Evolutionary conservation across 140 eudicot genomes (phyloP), one percentile per base, ranked within the genome.

Genomic region (Senecio squalidus): DNA sequence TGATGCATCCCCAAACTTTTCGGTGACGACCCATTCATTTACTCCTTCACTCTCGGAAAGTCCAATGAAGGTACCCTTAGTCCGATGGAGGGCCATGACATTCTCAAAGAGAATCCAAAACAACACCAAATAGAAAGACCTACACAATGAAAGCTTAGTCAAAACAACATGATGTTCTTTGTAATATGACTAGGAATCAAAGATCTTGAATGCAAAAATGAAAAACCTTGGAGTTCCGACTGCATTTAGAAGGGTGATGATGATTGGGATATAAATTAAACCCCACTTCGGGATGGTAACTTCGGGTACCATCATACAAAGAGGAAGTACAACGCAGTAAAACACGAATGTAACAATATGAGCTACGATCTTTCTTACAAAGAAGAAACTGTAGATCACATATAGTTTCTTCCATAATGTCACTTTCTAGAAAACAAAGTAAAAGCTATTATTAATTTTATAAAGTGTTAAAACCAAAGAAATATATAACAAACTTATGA

Each of bases 21-120:
- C 84, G 0, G 86, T 82, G 57, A 85, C 94, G 14, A 85, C 71
- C 94, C 94, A 85, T 66, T 81, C 89, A 14, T 85, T 85, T 48
- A 70, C 84, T 62, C 95, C 49, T 27, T 72, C 82, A 0, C 78
- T 77, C 64, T 81, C 95, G 26, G 82, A 26, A 52, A 85, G 69
- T n/a, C 95, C 95, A 23, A 85, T 76, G 58, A 85, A 69, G 14
- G 86, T 85, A 0, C 86, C 95, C 60, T 78, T 85, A 2, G 90
- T 82, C 30, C 95, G 78, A 27, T 85, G 95, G 2, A 85, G 68
- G 9, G 95, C 55, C 95, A 85, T 85, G 9, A 81, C 95, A 50
- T 85, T 85, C 60, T 85, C 95, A 38, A 81, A 85, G 15, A 85
- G 84, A 64, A 85, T 72, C 95, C 95, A 85, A 56, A 85, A 78